Conservation (phyloP, 2,329 filamentous ascomycete genomes). For the Clarireedia hainanense region DNA sequence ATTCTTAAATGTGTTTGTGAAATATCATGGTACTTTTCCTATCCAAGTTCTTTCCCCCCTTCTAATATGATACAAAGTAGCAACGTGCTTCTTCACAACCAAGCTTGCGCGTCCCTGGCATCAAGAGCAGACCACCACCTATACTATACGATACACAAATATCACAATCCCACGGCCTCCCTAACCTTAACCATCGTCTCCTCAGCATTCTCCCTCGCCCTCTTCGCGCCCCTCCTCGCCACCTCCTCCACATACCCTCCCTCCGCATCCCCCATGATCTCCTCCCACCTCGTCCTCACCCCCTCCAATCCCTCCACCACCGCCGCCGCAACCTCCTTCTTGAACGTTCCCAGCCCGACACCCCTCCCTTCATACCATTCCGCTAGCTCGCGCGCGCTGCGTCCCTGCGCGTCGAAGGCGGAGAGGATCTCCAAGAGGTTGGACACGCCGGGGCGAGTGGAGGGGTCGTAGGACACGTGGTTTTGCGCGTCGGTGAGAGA, state of each 20-base stretch:
- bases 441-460: constrained; percentile 67
- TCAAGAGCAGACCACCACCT: background rate
- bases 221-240: constrained; percentile 48
- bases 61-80: background rate
- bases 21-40: background rate
- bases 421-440: constrained; percentile 80
- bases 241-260: constrained; percentile 50
- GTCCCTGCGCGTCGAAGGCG: constrained; percentile 47
- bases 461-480: constrained; percentile 64
- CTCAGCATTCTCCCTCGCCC: constrained; percentile 54
- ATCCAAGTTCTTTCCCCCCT: background rate
- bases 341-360: constrained; percentile 50
- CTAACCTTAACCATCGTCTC: constrained; percentile 39
- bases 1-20: too few relatives aligned
- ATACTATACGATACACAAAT: too few relatives aligned
- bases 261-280: constrained; percentile 38
- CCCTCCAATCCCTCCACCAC: constrained; percentile 45
- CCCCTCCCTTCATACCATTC: constrained; percentile 29
- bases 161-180: constrained; percentile 34
- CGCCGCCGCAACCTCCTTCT: constrained; percentile 52
- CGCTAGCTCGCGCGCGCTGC: constrained; percentile 36
- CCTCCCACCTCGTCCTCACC: constrained; percentile 49
- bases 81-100: background rate
- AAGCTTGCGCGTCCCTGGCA: too few relatives aligned
- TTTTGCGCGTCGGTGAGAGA: constrained; percentile 69